These are phyloP conservation scores for Uromyces viciae-fabae DNA, from an alignment of 1,284 basidiomycete species.

Conservation along the genomic window DNA sequence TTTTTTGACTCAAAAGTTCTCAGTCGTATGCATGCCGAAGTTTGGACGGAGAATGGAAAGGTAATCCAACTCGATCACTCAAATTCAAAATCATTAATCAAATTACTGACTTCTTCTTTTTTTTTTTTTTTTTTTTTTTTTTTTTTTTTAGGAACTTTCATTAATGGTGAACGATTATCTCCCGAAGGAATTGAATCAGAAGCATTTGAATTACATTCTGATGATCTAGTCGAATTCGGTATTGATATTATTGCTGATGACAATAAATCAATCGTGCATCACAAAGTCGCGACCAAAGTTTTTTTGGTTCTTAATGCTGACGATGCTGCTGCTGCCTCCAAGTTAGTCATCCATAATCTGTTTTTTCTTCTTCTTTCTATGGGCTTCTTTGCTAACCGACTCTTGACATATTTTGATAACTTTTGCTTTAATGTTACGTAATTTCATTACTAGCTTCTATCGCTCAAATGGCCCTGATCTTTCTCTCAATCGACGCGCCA, in stretches of 20 bases:
- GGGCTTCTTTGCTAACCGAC: neutral
- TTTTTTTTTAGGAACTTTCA: conserved; percentile 97
- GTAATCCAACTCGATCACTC: conserved; percentile 57
- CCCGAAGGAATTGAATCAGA: conserved; percentile 87
- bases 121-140: conserved; percentile 10
- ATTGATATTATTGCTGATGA: conserved; percentile 99
- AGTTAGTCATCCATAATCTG: conserved; percentile 38
- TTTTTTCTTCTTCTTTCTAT: neutral
- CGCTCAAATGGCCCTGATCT: conserved; percentile 34
- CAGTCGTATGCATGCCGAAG: conserved; percentile 91
- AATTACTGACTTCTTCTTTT: conserved; percentile 4
- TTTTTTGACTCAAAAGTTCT: conserved; percentile 98
- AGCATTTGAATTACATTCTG: conserved; percentile 86
- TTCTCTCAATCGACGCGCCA: conserved; percentile 43
- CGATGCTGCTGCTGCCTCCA: conserved; percentile 61
- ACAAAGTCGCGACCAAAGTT: conserved; percentile 93
- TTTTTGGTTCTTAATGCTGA: conserved; percentile 81
- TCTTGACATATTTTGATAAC: neutral
- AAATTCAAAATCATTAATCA: neutral
- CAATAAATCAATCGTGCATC: conserved; percentile 95
- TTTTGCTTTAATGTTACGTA: too few relatives aligned
- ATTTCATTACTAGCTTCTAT: conserved; percentile 23
- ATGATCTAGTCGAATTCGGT: conserved; percentile 94
- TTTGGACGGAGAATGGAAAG: conserved; percentile 88
- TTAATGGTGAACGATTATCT: conserved; percentile 88